Evolutionary conservation across 495 filamentous ascomycete genomes (phyloP), one percentile per base, ranked within the genome.

Genomic region (Aspergillus ostianus): DNA sequence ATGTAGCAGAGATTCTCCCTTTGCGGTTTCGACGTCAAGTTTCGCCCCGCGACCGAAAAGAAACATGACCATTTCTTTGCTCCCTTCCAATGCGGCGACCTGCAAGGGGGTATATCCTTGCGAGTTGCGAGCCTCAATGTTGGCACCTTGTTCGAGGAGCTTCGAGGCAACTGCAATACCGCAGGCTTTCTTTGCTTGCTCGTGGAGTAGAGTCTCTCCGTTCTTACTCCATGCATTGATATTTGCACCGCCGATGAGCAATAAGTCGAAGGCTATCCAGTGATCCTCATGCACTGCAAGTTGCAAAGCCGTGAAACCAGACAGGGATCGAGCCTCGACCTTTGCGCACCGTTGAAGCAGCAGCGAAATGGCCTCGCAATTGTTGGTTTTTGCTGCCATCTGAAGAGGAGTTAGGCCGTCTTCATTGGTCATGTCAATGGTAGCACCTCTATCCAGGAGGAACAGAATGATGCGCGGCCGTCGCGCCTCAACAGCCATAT

Each of bases 31-130:
- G 0, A 71, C 57, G 20, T 70, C 61, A 3, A 71, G 27, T 1
- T 69, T 69, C 12, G 73, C 73, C 0, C 73, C 73, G 12, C 56
- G 15, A 0, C 70, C 64, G 0, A 76, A 4, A 0, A 77, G 63
- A 13, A 71, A 64, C 0, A 55, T 20, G 49, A 77, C 69, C 61
- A 73, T 73, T 0, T 46, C 9, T 36, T 61, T 67, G 51, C 73
- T 76, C 3, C 70, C 73, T 5, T 13, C 26, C 17, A 62, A 29
- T 1, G 73, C 75, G 5, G 76, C 73, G 45, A 55, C 70, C 27
- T 79, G 73, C 0, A 79, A 54, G 0, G 75, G 62, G 0, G 70
- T 74, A 23, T 67, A 65, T 5, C 71, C 68, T 44, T 73, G 66
- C 0, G 69, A 70, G 0, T 49, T 73, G 3, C 69, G 36, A 2